Percentiles rank a stretch among this genome's conserved stretches.
Conservation (phyloP, 441 rosid genomes). For the Syzygium syzygioides region DNA sequence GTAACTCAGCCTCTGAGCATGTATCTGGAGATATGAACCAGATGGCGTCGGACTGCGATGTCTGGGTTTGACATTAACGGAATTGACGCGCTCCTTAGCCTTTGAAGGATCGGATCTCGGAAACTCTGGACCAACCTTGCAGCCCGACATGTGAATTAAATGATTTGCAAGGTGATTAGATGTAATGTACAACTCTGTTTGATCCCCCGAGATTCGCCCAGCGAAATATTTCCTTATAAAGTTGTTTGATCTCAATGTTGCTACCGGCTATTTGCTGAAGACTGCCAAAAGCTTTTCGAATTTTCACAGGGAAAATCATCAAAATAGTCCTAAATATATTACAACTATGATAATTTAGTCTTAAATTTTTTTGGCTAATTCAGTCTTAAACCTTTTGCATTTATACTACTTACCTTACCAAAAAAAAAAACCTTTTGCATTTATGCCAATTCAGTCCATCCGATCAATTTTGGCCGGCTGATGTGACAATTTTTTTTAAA, state of each 20-base stretch:
- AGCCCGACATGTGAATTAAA: not conserved
- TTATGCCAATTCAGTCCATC: no score
- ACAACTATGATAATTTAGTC: no score
- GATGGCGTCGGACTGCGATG: not conserved
- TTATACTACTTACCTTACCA: no score
- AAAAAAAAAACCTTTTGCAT: no score
- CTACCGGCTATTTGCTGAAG: not conserved
- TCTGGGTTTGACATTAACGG: not conserved
- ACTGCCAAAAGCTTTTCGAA: not conserved
- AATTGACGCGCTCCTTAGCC: not conserved
- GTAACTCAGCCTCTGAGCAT: not conserved
- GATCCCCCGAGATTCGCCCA: not conserved
- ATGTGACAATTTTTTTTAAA: no score
- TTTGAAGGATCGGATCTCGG: not conserved
- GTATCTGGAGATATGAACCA: not conserved
- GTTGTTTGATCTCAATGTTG: not conserved
- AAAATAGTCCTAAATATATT: no score
- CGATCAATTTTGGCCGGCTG: no score
- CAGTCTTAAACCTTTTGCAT: no score
- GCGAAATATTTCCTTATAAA: not conserved
- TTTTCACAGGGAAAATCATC: not conserved
- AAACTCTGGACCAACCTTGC: not conserved
- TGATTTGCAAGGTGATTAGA: not conserved
- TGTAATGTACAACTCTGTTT: not conserved
- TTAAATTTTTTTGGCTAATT: no score